These are phyloP conservation scores for Nakazawaea laoshanensis DNA, from an alignment of 805 yeast genomes.

Conservation along the genomic window DNA sequence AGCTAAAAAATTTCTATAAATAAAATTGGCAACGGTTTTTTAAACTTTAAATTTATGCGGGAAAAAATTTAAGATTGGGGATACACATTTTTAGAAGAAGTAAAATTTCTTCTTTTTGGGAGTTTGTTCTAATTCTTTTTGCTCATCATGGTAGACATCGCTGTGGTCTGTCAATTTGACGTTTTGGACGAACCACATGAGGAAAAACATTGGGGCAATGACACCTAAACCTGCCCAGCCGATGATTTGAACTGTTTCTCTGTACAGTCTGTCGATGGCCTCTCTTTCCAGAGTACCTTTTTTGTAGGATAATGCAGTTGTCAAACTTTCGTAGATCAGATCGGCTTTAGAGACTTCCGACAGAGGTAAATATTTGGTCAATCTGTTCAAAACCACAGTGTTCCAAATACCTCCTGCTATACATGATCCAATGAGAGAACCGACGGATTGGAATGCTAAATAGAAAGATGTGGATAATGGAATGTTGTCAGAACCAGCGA, in stretches of 20 bases:
- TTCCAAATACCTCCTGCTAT: conserved; percentile 23
- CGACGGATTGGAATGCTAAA: conserved; percentile 19
- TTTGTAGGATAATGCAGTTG: conserved; percentile 16
- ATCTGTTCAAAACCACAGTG: conserved; percentile 11
- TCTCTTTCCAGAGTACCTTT: conserved; percentile 18
- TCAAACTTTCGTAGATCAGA: conserved; percentile 18
- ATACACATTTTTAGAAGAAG: no score
- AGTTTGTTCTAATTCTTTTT: no score
- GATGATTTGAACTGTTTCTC: conserved; percentile 22
- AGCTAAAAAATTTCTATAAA: no score
- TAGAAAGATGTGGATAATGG: conserved; percentile 24
- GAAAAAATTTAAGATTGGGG: no score
- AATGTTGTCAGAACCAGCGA: conserved; percentile 19
- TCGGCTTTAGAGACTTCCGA: conserved; percentile 14
- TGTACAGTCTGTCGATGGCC: conserved; percentile 22
- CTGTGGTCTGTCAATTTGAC: conserved; percentile 6
- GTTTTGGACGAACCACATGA: conserved; percentile 18
- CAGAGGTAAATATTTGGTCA: conserved; percentile 15
- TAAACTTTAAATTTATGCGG: no score
- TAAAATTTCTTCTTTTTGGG: no score
- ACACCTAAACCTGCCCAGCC: conserved; percentile 22
- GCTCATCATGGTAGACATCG: conserved; percentile 5
- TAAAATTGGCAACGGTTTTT: no score
- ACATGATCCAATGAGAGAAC: conserved; percentile 21
- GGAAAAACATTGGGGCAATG: conserved; percentile 18